Evolutionary conservation across 441 rosid species (phyloP), one percentile per base, ranked within the genome.

Genomic region (Viola pubescens): DNA sequence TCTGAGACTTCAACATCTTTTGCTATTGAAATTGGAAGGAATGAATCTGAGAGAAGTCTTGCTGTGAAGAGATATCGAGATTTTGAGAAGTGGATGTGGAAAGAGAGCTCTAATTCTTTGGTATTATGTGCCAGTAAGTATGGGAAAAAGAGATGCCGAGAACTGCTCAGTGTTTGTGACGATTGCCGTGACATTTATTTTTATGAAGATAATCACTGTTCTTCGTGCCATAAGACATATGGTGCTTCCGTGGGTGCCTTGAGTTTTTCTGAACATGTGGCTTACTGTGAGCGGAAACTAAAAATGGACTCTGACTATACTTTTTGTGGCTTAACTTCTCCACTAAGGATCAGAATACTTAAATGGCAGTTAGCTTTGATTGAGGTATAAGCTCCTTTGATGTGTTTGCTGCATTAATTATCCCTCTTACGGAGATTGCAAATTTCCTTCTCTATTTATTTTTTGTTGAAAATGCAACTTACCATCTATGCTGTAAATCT

Each of bases 31-130:
- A 62, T 85, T 10, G 87, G 88, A 55, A 79, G 83, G 67, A 75
- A 73, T 65, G 69, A 70, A 68, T 44, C 8, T 46, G 83, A 80
- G 79, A 69, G 56, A 71, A 69, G 48, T 53, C 63, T 67, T 38
- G 71, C 81, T 63, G 61, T 83, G 71, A 76, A 66, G 76, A 85
- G 95, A 67, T 85, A 83, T 56, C 77, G 77, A 65, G 92, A 80
- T 56, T 83, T 83, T 53, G 92, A 83, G 79, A 82, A 73, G 61
- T 89, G 95, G 95, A 82, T 87, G 77, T 82, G 88, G 92, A 88
- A 80, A 57, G 89, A 79, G 50, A 74, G 85, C 75, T 47, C 69
- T 62, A 66, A 60, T 72, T 75, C 85, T 6, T 69, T 54, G 1
- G 56, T 60, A 13, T 72, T 81, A 62, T 73, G 65, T 37, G 83